Percentiles rank a stretch among this genome's conserved stretches.
Conservation (phyloP, 169 alveolate genomes). For the Cryptosporidium sp. region DNA sequence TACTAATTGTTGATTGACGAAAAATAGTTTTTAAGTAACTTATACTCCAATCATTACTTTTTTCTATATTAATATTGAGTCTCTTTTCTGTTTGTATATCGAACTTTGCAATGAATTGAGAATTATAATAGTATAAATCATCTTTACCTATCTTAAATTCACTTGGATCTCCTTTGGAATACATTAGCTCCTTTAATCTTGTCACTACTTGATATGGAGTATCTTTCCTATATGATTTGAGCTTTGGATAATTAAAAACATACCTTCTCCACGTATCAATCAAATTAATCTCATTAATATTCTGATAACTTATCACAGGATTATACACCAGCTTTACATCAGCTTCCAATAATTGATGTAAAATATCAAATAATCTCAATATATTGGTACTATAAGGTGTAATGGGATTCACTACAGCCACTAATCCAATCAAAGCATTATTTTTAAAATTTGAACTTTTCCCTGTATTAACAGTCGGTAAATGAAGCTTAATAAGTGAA, state of each 20-base stretch:
- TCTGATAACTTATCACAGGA: conserved; percentile 25
- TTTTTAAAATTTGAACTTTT: not conserved
- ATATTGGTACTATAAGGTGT: not conserved
- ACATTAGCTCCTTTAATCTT: conserved; percentile 10
- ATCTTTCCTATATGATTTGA: not conserved
- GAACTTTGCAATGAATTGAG: conserved; percentile 53
- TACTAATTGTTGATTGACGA: not conserved
- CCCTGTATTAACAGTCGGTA: not conserved
- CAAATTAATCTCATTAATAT: not conserved
- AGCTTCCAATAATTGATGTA: conserved; percentile 48
- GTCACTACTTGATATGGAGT: not conserved
- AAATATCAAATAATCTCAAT: conserved; percentile 20
- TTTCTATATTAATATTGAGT: conserved; percentile 19
- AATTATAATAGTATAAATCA: conserved; percentile 10
- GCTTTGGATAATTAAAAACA: conserved; percentile 62
- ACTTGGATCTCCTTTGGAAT: conserved; percentile 23
- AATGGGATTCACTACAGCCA: conserved; percentile 50
- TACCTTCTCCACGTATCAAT: conserved; percentile 57
- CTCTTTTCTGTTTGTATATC: conserved; percentile 26
- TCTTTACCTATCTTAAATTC: conserved; percentile 8
- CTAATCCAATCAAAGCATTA: conserved; percentile 1
- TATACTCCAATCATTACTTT: conserved; percentile 10
- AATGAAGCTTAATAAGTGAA: conserved; percentile 14
- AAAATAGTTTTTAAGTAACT: not conserved
- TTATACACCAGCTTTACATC: conserved; percentile 41